These are phyloP conservation scores for Prunus fruticosa DNA, from an alignment of 306 rosid species.

Conservation along the genomic window DNA sequence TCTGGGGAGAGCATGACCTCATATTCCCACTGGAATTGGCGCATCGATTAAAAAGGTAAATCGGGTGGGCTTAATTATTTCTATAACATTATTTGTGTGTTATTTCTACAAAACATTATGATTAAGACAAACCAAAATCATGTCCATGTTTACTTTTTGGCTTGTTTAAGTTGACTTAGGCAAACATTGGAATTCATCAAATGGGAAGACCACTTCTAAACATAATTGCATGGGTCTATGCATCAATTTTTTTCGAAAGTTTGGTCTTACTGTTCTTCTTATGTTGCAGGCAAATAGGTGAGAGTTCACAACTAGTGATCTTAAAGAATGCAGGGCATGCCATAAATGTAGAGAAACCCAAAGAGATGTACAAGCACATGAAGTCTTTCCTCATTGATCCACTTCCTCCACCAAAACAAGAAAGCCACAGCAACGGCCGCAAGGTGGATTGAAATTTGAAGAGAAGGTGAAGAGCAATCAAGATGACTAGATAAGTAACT, in stretches of 20 bases:
- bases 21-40: constrained; percentile 88
- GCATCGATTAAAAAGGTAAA: constrained; percentile 67
- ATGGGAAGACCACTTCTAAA: background rate
- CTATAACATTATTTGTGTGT: background rate
- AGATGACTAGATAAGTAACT: background rate
- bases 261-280: background rate
- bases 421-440: constrained; percentile 39
- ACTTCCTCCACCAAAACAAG: constrained; percentile 27
- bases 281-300: constrained; percentile 63
- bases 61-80: background rate
- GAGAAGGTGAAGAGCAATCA: constrained; percentile 12
- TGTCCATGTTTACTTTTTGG: background rate
- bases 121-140: background rate
- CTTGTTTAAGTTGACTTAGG: background rate
- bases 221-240: background rate
- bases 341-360: constrained; percentile 69
- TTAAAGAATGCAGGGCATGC: constrained; percentile 91
- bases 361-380: constrained; percentile 52
- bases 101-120: background rate
- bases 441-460: constrained; percentile 42
- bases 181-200: background rate
- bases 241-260: background rate
- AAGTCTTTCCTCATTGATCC: constrained; percentile 60
- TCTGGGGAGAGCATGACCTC: constrained; percentile 88
- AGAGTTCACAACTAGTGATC: constrained; percentile 54